Evolutionary conservation across 257 asterid genomes (phyloP).

Genomic region (Pogostemon cablin): DNA sequence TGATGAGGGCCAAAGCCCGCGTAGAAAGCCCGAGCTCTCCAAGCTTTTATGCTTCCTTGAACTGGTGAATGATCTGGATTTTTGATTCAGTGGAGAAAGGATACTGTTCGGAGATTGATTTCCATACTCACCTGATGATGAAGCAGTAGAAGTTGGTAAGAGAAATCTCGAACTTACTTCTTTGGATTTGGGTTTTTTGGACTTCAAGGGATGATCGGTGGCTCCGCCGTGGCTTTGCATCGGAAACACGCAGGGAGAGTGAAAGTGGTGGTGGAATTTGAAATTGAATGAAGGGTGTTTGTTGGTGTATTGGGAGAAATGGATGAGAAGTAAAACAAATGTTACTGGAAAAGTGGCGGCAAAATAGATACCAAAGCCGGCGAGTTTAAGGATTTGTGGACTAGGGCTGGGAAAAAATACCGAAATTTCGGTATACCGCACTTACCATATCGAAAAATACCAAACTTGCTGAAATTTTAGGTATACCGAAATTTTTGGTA

Average conservation of each 20-base stretch:
- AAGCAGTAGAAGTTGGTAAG: slow-evolving; percentile 45
- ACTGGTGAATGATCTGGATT: slow-evolving; percentile 44
- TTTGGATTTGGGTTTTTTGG: slow-evolving; percentile 55
- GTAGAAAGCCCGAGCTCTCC: slow-evolving; percentile 52
- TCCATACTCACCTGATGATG: slow-evolving; percentile 34
- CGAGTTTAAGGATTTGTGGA: slow-evolving; percentile 37
- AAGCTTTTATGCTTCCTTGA: slow-evolving; percentile 44
- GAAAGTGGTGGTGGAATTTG: slow-evolving; percentile 24
- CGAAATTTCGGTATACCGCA: too few relatives aligned
- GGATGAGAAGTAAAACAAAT: slow-evolving; percentile 49
- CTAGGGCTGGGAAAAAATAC: too few relatives aligned
- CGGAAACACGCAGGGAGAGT: slow-evolving; percentile 2
- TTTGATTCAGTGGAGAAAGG: slow-evolving; percentile 41
- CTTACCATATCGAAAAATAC: too few relatives aligned
- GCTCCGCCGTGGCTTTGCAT: slow-evolving; percentile 50
- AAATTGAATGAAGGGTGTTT: neutral
- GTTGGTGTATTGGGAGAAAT: slow-evolving; percentile 40
- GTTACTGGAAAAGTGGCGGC: slow-evolving; percentile 71
- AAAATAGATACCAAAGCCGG: slow-evolving; percentile 65
- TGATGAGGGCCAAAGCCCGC: slow-evolving; percentile 78
- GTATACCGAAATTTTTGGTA: too few relatives aligned
- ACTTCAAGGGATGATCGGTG: slow-evolving; percentile 38
- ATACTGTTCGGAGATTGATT: slow-evolving; percentile 46
- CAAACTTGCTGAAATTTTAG: too few relatives aligned
- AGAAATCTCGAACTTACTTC: slow-evolving; percentile 75